Evolutionary conservation across 2,329 filamentous ascomycete species (phyloP).

Genomic region (Acephala macrosclerotiorum): DNA sequence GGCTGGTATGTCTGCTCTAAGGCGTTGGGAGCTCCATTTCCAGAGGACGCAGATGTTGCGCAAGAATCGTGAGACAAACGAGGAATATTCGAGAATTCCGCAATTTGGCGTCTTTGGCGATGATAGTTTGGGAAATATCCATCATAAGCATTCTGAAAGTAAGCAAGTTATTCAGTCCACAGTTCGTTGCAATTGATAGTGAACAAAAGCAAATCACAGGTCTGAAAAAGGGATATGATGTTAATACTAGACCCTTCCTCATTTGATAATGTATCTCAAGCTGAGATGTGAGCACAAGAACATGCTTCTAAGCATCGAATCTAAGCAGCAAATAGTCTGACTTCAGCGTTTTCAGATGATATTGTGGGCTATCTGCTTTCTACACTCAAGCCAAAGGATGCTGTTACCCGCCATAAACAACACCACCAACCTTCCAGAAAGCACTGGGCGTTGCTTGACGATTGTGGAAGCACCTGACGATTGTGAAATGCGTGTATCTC

Average conservation of each 20-base stretch:
- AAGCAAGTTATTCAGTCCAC: background rate
- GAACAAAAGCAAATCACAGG: background rate
- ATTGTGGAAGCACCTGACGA: constrained; percentile 1
- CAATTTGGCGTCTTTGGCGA: background rate
- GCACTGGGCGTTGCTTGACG: background rate
- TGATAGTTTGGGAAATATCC: background rate
- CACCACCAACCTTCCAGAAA: background rate
- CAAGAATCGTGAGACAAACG: too few relatives aligned
- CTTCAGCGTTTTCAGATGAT: background rate
- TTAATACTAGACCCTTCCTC: background rate
- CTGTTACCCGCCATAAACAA: background rate
- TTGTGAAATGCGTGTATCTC: background rate
- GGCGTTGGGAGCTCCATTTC: background rate
- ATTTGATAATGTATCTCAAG: background rate
- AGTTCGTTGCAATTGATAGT: background rate
- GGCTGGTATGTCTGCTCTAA: background rate
- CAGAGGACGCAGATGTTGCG: too few relatives aligned
- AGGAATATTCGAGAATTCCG: too few relatives aligned
- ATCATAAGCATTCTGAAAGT: background rate
- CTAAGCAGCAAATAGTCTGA: background rate
- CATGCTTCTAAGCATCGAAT: background rate
- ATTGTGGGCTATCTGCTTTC: background rate
- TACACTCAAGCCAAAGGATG: background rate
- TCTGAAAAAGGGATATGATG: background rate
- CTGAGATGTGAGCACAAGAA: background rate